phyloP scores from a whole-genome alignment of 495 filamentous ascomycete genomes.

The Hamigera avellanea region DNA sequence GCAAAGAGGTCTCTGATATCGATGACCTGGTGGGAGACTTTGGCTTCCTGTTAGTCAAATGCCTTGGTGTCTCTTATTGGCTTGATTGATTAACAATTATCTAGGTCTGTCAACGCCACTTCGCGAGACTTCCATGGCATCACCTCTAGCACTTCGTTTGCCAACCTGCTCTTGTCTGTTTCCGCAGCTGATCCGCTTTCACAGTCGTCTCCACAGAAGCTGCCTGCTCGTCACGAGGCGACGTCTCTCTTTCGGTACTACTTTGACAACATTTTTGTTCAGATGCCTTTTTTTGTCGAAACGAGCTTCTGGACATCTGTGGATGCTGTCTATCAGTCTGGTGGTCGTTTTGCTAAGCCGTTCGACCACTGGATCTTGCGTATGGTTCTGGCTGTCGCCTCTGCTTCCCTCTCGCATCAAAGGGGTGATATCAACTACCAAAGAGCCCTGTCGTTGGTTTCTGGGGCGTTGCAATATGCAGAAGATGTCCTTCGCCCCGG shows the following conservation, averaged over 20 bases:
- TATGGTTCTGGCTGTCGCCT: constrained; percentile 78
- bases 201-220: constrained; percentile 36
- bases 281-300: constrained; percentile 72
- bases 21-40: constrained; percentile 74
- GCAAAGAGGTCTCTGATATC: constrained; percentile 59
- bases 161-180: constrained; percentile 65
- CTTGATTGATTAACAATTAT: not conserved
- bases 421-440: constrained; percentile 50
- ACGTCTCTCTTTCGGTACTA: constrained; percentile 66
- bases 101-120: constrained; percentile 79
- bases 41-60: constrained; percentile 53
- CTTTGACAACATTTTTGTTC: constrained; percentile 63
- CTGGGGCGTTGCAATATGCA: constrained; percentile 59
- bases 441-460: constrained; percentile 54
- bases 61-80: not conserved
- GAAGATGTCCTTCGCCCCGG: constrained; percentile 76
- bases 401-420: constrained; percentile 56
- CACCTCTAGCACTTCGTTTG: constrained; percentile 73
- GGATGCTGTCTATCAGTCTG: constrained; percentile 63
- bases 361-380: constrained; percentile 77
- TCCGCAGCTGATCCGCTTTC: constrained; percentile 55
- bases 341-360: constrained; percentile 47
- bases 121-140: constrained; percentile 86
- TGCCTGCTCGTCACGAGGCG: constrained; percentile 56
- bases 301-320: constrained; percentile 62